phyloP scores from a whole-genome alignment of 352 stramenopile species.

The Pythium aquatile region DNA sequence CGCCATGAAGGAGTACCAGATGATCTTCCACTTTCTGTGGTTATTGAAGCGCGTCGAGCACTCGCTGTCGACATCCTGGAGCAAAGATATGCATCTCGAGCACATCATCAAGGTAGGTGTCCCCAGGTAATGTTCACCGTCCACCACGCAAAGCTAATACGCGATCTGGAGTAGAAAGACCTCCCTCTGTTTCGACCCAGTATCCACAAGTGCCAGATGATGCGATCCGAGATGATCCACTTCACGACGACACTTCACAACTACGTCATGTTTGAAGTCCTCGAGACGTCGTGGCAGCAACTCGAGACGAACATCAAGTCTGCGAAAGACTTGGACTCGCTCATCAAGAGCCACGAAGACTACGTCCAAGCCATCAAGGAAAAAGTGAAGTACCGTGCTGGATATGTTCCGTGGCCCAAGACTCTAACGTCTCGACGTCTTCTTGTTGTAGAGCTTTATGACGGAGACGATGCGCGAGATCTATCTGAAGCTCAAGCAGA shows the following conservation, averaged over 20 bases:
- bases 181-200: slow-evolving; percentile 35
- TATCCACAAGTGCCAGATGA: slow-evolving; percentile 93
- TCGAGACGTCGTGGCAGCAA: slow-evolving; percentile 93
- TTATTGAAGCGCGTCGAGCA: slow-evolving; percentile 89
- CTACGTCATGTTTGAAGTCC: slow-evolving; percentile 99
- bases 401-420: not conserved
- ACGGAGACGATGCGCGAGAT: slow-evolving; percentile 70
- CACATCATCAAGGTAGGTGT: slow-evolving; percentile 87
- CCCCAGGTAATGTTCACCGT: not conserved
- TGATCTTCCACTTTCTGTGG: slow-evolving; percentile 91
- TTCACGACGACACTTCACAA: slow-evolving; percentile 97
- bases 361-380: slow-evolving; percentile 93
- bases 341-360: slow-evolving; percentile 94
- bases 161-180: slow-evolving; percentile 18
- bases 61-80: slow-evolving; percentile 96
- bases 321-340: slow-evolving; percentile 92
- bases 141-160: not conserved
- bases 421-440: not conserved
- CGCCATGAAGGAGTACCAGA: slow-evolving; percentile 85
- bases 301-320: slow-evolving; percentile 89
- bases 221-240: slow-evolving; percentile 97
- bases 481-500: slow-evolving; percentile 73
- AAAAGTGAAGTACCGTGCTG: slow-evolving; percentile 49
- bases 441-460: slow-evolving; percentile 69
- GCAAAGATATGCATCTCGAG: slow-evolving; percentile 94